Evolutionary conservation across 2,329 filamentous ascomycete genomes (phyloP), one percentile per base, ranked within the genome.

Genomic region (Trichoderma hamatum): DNA sequence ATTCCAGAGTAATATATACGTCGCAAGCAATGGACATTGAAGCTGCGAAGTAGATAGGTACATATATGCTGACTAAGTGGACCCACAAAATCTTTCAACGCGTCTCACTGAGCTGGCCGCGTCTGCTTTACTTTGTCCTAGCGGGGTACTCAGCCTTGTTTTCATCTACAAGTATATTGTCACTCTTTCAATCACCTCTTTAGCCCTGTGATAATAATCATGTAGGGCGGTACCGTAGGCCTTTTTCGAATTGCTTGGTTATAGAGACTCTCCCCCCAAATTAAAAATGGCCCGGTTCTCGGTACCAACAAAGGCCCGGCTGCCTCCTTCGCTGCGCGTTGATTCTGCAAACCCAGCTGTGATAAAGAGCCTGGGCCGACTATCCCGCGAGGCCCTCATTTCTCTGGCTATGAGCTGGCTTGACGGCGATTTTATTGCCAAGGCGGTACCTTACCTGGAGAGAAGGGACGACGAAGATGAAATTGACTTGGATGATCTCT

Each of bases 391-490:
- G 58, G 89, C 91, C 0, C 85, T 97, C 26, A 81, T 96, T 30
- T 87, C 89, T 0, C 85, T 97, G 10, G 91, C 87, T 0, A 84
- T 94, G 26, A 86, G 91, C 80, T 97, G 93, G 93, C 88, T 96
- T 3, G 87, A 90, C 69, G 87, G 90, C 60, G 82, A 84, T 71
- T 90, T 91, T 71, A 82, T 88, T 51, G 79, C 84, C 85, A 75
- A 85, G 91, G 56, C 83, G 76, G 71, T 78, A 49, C 74, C 78
- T 9, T 78, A 79, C 62, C 74, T 83, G 19, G 65, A 76, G 75
- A 69, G 70, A 72, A 55, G 69, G 21, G 72, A 68, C 43, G 72
- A 69, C 1, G 54, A 70, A 2, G 70, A 73, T 21, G 34, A 87
- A 13, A 86, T 88, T 1, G 86, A 91, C 67, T 83, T 83, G 39